These are phyloP conservation scores for Pilobolus umbonatus DNA, from an alignment of 192 early-diverging fungal species.

Conservation along the genomic window DNA sequence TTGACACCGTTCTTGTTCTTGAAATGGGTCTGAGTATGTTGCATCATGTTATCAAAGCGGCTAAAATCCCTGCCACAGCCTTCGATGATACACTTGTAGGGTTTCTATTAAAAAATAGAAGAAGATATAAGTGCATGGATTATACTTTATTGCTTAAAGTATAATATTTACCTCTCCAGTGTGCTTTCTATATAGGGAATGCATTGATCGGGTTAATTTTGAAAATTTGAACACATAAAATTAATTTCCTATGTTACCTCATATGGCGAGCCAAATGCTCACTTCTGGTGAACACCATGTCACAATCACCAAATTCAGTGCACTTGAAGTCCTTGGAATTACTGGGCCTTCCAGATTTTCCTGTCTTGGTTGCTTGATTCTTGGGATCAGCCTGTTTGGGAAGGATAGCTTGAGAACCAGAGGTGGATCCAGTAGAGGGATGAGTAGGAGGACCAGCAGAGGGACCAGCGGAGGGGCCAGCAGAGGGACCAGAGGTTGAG, in stretches of 20 bases:
- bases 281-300: slow-evolving; percentile 51
- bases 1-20: neutral
- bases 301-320: slow-evolving; percentile 47
- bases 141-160: neutral
- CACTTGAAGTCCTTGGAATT: slow-evolving; percentile 42
- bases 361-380: too few relatives aligned
- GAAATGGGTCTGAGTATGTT: slow-evolving; percentile 64
- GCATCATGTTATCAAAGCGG: slow-evolving; percentile 79
- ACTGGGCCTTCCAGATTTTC: too few relatives aligned
- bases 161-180: slow-evolving; percentile 28
- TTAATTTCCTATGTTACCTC: slow-evolving; percentile 9
- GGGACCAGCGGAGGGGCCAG: too few relatives aligned
- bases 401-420: too few relatives aligned
- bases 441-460: too few relatives aligned
- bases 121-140: neutral
- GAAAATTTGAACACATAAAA: neutral
- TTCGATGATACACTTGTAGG: slow-evolving; percentile 60
- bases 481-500: too few relatives aligned
- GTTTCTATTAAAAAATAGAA: slow-evolving; percentile 43
- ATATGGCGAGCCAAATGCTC: slow-evolving; percentile 38
- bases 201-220: slow-evolving; percentile 3
- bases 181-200: slow-evolving; percentile 36
- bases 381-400: too few relatives aligned
- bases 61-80: slow-evolving; percentile 63
- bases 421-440: too few relatives aligned